phyloP scores from a whole-genome alignment of 257 asterid species.

The Plantago ovata region DNA sequence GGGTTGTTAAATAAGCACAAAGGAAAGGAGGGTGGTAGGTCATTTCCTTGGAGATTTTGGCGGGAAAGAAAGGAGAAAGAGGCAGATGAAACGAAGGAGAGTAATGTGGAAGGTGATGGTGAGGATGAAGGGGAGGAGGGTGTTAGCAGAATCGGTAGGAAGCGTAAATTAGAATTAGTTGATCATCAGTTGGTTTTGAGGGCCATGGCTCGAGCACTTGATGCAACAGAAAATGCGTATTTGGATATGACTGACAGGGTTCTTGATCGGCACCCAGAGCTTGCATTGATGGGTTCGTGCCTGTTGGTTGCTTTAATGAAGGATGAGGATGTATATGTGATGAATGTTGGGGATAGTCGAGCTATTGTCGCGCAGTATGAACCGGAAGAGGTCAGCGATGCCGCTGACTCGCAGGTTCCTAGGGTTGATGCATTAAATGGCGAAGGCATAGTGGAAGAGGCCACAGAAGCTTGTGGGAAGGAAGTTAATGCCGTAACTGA shows the following conservation, averaged over 20 bases:
- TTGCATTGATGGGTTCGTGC: constrained; percentile 98
- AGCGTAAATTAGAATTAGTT: constrained; percentile 64
- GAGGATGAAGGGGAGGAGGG: constrained; percentile 46
- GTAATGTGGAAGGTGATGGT: constrained; percentile 32
- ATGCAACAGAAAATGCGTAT: constrained; percentile 69
- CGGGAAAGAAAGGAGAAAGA: constrained; percentile 60
- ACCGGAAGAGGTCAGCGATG: constrained; percentile 41
- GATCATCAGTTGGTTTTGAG: constrained; percentile 74
- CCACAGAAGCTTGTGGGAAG: constrained; percentile 33
- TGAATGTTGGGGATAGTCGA: constrained; percentile 97
- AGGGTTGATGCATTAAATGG: constrained; percentile 34
- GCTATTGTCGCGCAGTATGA: constrained; percentile 86
- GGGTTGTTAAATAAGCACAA: constrained; percentile 73
- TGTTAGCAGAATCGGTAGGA: constrained; percentile 42
- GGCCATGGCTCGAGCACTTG: constrained; percentile 96
- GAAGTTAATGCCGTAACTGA: constrained; percentile 45
- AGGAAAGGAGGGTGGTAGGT: constrained; percentile 59
- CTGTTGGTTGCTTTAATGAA: constrained; percentile 89
- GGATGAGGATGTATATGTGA: constrained; percentile 95
- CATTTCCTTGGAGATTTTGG: constrained; percentile 86
- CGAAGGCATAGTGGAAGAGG: constrained; percentile 66
- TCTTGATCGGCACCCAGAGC: constrained; percentile 92
- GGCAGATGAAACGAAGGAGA: constrained; percentile 46
- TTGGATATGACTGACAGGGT: constrained; percentile 88
- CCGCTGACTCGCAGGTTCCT: constrained; percentile 33